Evolutionary conservation across 2,329 filamentous ascomycete species (phyloP).

Genomic region (Penicillium occitanis): DNA sequence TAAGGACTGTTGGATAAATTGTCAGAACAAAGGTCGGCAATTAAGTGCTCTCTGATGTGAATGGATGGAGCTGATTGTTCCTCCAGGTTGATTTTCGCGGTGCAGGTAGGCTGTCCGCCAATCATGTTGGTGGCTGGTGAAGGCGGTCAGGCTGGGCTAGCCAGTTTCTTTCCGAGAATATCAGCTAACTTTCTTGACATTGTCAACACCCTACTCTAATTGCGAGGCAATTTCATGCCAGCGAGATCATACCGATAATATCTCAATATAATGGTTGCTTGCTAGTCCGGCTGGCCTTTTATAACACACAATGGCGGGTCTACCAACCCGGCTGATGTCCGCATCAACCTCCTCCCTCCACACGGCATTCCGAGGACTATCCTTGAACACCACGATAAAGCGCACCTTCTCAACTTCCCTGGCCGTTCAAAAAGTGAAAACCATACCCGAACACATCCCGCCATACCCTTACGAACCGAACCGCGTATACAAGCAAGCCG

Average conservation of each 20-base stretch:
- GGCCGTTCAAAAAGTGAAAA: constrained; percentile 33
- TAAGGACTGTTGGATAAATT: neutral
- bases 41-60: neutral
- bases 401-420: constrained; percentile 42
- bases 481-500: constrained; percentile 47
- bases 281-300: constrained; percentile 5
- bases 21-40: neutral
- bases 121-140: constrained; percentile 28
- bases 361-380: constrained; percentile 41
- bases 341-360: constrained; percentile 38
- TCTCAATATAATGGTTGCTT: neutral
- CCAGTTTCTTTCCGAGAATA: constrained; percentile 26
- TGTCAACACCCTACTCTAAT: neutral
- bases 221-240: neutral
- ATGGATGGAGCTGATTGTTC: constrained; percentile 11
- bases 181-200: constrained; percentile 1
- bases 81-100: constrained; percentile 35
- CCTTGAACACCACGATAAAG: constrained; percentile 29
- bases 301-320: constrained; percentile 33
- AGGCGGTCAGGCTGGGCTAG: constrained; percentile 36
- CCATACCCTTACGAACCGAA: constrained; percentile 50
- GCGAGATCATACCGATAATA: neutral
- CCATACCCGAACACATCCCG: constrained; percentile 42
- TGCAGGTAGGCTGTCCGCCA: constrained; percentile 31
- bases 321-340: constrained; percentile 32